These are phyloP conservation scores for Claviceps paspali DNA, from an alignment of 2,329 filamentous ascomycete genomes.

Conservation along the genomic window DNA sequence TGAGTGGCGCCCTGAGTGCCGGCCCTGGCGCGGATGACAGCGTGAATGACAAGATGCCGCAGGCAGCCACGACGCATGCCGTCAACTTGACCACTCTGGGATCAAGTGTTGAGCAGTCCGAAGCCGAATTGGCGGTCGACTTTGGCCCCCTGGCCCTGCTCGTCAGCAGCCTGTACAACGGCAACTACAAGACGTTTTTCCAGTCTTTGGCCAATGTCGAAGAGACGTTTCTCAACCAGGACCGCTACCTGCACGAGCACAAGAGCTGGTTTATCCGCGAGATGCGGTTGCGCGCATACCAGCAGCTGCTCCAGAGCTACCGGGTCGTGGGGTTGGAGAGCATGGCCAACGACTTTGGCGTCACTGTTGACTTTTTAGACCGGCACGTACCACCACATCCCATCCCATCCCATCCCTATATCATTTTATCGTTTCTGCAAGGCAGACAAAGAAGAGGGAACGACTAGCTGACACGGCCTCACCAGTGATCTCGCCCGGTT, in stretches of 20 bases:
- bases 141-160: constrained; percentile 78
- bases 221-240: constrained; percentile 83
- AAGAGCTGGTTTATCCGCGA: constrained; percentile 94
- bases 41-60: constrained; percentile 43
- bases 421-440: too few species aligned
- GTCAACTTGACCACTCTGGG: constrained; percentile 84
- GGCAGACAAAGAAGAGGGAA: background rate
- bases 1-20: constrained; percentile 66
- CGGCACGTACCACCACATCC: constrained; percentile 54
- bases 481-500: constrained; percentile 84
- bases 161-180: constrained; percentile 82
- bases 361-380: constrained; percentile 91
- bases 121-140: constrained; percentile 70
- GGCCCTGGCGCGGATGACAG: constrained; percentile 70
- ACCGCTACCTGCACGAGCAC: constrained; percentile 92
- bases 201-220: constrained; percentile 77
- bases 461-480: constrained; percentile 1
- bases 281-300: constrained; percentile 92
- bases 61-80: constrained; percentile 38
- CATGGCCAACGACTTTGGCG: constrained; percentile 95
- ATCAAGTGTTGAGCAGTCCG: constrained; percentile 53
- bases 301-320: constrained; percentile 94
- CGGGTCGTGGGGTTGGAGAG: constrained; percentile 90
- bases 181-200: constrained; percentile 92
- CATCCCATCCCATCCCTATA: too few species aligned